These are phyloP conservation scores for Penicillium rolfsii DNA, from an alignment of 2,329 filamentous ascomycete species.

Conservation along the genomic window DNA sequence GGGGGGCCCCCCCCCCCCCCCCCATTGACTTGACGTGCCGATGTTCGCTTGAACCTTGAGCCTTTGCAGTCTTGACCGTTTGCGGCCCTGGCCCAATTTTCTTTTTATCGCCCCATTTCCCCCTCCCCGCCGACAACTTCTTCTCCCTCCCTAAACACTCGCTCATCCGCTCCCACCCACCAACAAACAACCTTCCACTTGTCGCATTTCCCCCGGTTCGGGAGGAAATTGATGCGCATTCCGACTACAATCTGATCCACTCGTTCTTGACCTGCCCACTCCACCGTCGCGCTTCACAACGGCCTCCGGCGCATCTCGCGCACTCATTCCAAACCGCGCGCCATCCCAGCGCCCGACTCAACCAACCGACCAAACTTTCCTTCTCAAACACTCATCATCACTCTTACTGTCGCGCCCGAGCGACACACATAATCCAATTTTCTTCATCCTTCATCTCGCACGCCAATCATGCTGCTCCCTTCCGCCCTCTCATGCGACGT, in stretches of 20 bases:
- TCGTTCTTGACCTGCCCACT: constrained; percentile 25
- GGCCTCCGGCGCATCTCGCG: constrained; percentile 36
- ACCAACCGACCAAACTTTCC: constrained; percentile 7
- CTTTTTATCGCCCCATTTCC: constrained; percentile 29
- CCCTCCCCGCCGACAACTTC: constrained; percentile 23
- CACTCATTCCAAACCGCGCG: constrained; percentile 26
- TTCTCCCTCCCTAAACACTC: constrained; percentile 18
- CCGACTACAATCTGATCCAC: constrained; percentile 9
- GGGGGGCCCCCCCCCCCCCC: constrained; percentile 10
- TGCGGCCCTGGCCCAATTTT: constrained; percentile 27
- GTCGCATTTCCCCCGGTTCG: constrained; percentile 39
- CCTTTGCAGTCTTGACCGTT: constrained; percentile 24
- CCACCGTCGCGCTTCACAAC: constrained; percentile 29
- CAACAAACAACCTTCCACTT: constrained; percentile 59
- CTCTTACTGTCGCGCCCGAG: not conserved
- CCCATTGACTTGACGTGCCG: constrained; percentile 15
- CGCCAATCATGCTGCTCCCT: constrained; percentile 48
- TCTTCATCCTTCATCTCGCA: constrained; percentile 1
- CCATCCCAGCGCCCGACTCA: constrained; percentile 26
- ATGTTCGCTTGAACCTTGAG: constrained; percentile 26
- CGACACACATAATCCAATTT: not conserved
- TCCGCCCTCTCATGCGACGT: constrained; percentile 52
- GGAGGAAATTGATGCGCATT: constrained; percentile 32
- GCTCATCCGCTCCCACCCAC: constrained; percentile 52
- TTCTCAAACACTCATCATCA: not conserved